Conservation (phyloP, 192 early-diverging fungal species). For the Gigaspora rosea region DNA sequence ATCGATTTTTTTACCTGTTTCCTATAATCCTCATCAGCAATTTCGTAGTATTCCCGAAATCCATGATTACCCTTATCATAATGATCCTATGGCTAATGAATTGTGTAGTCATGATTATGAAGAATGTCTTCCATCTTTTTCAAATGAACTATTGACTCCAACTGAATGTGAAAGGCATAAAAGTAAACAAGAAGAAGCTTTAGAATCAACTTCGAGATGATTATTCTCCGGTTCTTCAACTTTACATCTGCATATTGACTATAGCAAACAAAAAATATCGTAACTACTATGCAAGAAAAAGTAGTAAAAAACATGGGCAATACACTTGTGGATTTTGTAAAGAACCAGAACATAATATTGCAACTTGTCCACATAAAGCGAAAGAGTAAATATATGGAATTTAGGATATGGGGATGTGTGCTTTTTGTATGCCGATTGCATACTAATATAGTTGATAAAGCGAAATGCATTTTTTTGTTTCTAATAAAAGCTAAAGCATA, state of each 20-base stretch:
- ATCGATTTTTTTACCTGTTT: conserved; percentile 41
- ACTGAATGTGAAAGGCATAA: conserved; percentile 46
- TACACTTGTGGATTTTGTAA: too few species aligned
- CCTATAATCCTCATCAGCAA: conserved; percentile 35
- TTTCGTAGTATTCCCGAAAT: conserved; percentile 47
- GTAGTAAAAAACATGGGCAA: too few species aligned
- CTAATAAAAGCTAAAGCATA: too few species aligned
- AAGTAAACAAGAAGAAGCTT: conserved; percentile 43
- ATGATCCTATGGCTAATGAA: conserved; percentile 1
- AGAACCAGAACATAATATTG: too few species aligned
- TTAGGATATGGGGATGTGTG: too few species aligned
- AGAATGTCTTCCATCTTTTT: conserved; percentile 51
- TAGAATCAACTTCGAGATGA: conserved; percentile 8
- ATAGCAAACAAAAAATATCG: too few species aligned
- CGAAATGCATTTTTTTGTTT: too few species aligned
- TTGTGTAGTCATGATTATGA: conserved; percentile 36
- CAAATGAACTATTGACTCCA: conserved; percentile 56
- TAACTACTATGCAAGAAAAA: too few species aligned
- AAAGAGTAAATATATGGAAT: too few species aligned
- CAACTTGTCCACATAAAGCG: too few species aligned
- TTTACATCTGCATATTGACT: conserved; percentile 22
- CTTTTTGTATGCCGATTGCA: too few species aligned
- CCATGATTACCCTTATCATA: conserved; percentile 27
- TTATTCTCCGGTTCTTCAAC: conserved; percentile 6
- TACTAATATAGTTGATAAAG: too few species aligned